These are phyloP conservation scores for Mycena chlorophos DNA, from an alignment of 768 basidiomycete genomes.

Conservation along the genomic window DNA sequence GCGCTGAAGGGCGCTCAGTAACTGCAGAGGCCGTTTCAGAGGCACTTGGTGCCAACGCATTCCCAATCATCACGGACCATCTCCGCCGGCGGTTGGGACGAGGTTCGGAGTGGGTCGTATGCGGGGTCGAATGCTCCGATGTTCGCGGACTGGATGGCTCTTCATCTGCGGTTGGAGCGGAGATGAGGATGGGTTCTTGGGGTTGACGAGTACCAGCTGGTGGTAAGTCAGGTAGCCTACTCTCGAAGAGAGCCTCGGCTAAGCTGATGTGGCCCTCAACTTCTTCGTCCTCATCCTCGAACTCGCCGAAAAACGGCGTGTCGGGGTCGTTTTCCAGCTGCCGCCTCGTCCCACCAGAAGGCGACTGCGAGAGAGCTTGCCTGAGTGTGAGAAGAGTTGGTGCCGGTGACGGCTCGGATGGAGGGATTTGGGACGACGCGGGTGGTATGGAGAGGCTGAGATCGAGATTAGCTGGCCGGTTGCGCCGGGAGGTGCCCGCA, in stretches of 20 bases:
- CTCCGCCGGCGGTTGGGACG: slow-evolving; percentile 53
- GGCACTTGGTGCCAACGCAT: slow-evolving; percentile 28
- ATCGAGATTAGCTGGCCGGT: slow-evolving; percentile 70
- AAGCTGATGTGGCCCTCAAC: slow-evolving; percentile 69
- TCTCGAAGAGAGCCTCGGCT: slow-evolving; percentile 74
- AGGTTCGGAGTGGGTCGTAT: slow-evolving; percentile 31
- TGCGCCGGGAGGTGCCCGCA: slow-evolving; percentile 41
- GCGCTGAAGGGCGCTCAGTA: slow-evolving; percentile 25
- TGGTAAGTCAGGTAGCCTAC: slow-evolving; percentile 72
- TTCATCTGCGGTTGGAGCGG: slow-evolving; percentile 42
- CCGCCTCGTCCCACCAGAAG: slow-evolving; percentile 29
- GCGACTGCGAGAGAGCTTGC: slow-evolving; percentile 58
- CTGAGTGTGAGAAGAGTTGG: slow-evolving; percentile 64
- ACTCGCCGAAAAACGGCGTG: slow-evolving; percentile 44
- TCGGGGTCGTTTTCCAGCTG: slow-evolving; percentile 34
- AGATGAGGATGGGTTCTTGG: slow-evolving; percentile 69
- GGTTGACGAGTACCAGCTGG: slow-evolving; percentile 64
- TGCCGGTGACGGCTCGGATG: slow-evolving; percentile 56
- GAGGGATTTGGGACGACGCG: slow-evolving; percentile 29
- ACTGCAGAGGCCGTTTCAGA: slow-evolving; percentile 28
- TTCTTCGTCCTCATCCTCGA: slow-evolving; percentile 63
- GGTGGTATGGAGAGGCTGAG: slow-evolving; percentile 43
- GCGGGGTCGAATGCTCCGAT: slow-evolving; percentile 41
- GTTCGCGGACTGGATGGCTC: slow-evolving; percentile 49
- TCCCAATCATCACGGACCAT: slow-evolving; percentile 69